Conservation (phyloP, 768 basidiomycete species). For the Harrya chromipes region DNA sequence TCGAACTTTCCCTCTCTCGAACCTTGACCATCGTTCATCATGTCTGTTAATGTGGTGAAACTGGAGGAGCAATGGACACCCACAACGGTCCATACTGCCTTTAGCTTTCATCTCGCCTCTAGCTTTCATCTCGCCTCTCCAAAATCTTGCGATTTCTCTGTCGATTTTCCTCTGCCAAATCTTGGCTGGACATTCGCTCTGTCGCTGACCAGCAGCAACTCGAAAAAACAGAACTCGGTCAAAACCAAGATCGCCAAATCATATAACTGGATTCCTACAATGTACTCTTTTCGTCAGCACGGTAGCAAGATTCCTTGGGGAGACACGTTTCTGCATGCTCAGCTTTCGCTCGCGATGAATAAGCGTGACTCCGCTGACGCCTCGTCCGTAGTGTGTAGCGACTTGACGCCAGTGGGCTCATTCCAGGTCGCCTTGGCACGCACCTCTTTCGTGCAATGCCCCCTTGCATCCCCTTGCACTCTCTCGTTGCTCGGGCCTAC, state of each 20-base stretch:
- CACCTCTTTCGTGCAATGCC: neutral
- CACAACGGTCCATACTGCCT: conserved; percentile 9
- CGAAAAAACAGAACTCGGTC: neutral
- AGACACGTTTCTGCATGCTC: conserved; percentile 10
- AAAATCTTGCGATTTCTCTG: neutral
- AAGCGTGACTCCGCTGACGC: too few species aligned
- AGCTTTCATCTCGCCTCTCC: neutral
- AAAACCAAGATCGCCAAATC: neutral
- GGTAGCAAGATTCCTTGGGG: conserved; percentile 4
- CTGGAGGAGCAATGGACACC: conserved; percentile 15
- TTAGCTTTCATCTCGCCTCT: neutral
- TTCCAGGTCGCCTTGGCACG: conserved; percentile 4
- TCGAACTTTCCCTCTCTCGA: neutral
- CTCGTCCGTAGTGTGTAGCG: too few species aligned
- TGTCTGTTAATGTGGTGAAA: neutral
- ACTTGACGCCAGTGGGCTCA: neutral
- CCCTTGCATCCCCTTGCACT: neutral
- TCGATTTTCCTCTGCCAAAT: too few species aligned
- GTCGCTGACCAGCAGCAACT: conserved; percentile 2
- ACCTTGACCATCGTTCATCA: neutral
- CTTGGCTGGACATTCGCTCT: too few species aligned
- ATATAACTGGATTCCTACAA: conserved; percentile 1
- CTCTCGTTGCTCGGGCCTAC: neutral
- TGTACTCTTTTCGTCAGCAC: conserved; percentile 9
- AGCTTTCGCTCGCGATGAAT: conserved; percentile 1